phyloP scores from a whole-genome alignment of 371 early-diverging fungal species.

The Chytridiales sp. region DNA sequence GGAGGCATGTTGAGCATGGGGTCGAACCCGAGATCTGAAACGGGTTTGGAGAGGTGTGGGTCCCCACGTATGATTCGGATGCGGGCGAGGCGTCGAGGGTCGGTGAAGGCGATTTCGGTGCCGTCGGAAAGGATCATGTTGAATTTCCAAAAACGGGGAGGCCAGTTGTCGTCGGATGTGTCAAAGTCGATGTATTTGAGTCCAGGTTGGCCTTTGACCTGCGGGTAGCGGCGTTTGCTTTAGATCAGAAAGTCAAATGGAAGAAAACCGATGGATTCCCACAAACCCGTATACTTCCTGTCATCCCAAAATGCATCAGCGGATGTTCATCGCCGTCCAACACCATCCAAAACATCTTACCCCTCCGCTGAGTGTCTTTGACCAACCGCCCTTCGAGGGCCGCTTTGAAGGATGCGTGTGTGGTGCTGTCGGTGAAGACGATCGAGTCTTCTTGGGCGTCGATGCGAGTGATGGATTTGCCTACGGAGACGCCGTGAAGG shows the following conservation, averaged over 20 bases:
- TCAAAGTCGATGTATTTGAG: slow-evolving; percentile 39
- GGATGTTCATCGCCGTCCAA: slow-evolving; percentile 40
- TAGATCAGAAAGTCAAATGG: neutral
- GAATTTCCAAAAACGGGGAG: slow-evolving; percentile 58
- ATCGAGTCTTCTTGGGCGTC: slow-evolving; percentile 43
- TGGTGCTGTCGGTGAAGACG: slow-evolving; percentile 34
- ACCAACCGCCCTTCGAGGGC: slow-evolving; percentile 42
- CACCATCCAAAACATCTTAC: slow-evolving; percentile 57
- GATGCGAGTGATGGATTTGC: slow-evolving; percentile 43
- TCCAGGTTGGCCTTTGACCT: slow-evolving; percentile 36
- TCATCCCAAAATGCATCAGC: slow-evolving; percentile 64
- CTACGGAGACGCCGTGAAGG: slow-evolving; percentile 44
- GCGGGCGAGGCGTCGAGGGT: slow-evolving; percentile 55
- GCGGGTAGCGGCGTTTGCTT: slow-evolving; percentile 1
- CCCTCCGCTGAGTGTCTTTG: slow-evolving; percentile 54
- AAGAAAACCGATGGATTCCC: neutral
- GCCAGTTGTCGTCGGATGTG: slow-evolving; percentile 46
- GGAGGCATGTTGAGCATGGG: slow-evolving; percentile 51
- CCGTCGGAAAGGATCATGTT: slow-evolving; percentile 38
- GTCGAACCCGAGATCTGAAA: slow-evolving; percentile 62
- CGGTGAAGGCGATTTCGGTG: slow-evolving; percentile 53
- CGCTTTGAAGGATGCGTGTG: slow-evolving; percentile 36
- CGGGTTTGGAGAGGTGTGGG: slow-evolving; percentile 38
- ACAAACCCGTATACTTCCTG: slow-evolving; percentile 35
- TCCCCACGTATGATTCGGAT: slow-evolving; percentile 54